Evolutionary conservation across 1,284 basidiomycete species (phyloP).

Genomic region (Leccinum griseonigrum): DNA sequence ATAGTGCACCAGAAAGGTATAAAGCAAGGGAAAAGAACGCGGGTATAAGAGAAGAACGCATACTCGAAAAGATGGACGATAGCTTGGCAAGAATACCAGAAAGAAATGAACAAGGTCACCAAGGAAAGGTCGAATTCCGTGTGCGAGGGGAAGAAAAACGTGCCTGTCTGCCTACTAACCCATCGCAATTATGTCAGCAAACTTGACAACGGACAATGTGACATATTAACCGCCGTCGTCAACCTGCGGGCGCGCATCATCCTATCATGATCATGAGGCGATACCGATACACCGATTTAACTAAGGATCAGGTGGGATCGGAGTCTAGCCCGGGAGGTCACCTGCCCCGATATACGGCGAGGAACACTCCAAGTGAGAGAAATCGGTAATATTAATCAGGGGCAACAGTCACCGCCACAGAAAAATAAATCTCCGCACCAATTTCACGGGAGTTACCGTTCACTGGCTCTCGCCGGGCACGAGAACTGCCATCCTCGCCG

Average conservation of each 20-base stretch:
- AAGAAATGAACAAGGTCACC: slow-evolving; percentile 1
- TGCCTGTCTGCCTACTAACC: background rate
- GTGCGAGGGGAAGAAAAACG: background rate
- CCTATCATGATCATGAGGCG: background rate
- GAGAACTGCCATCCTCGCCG: slow-evolving; percentile 12
- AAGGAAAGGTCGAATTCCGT: slow-evolving; percentile 6
- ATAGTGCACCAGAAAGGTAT: slow-evolving; percentile 28
- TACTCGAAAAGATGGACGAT: slow-evolving; percentile 20
- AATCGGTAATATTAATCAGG: background rate
- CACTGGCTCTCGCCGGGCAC: background rate
- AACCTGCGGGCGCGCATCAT: background rate
- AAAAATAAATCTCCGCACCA: slow-evolving; percentile 25
- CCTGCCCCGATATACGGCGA: background rate
- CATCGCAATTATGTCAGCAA: slow-evolving; percentile 21
- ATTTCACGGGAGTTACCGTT: slow-evolving; percentile 26
- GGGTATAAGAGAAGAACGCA: slow-evolving; percentile 20
- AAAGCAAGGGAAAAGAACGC: slow-evolving; percentile 21
- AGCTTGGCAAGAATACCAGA: slow-evolving; percentile 3
- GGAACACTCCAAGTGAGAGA: too few species aligned
- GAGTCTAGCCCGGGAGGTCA: background rate
- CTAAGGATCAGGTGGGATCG: background rate
- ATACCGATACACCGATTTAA: background rate
- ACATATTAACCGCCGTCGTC: background rate
- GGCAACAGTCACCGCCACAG: background rate
- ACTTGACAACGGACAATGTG: slow-evolving; percentile 1